Conservation (phyloP, 2,329 filamentous ascomycete species). For the Xylariaceae sp. region DNA sequence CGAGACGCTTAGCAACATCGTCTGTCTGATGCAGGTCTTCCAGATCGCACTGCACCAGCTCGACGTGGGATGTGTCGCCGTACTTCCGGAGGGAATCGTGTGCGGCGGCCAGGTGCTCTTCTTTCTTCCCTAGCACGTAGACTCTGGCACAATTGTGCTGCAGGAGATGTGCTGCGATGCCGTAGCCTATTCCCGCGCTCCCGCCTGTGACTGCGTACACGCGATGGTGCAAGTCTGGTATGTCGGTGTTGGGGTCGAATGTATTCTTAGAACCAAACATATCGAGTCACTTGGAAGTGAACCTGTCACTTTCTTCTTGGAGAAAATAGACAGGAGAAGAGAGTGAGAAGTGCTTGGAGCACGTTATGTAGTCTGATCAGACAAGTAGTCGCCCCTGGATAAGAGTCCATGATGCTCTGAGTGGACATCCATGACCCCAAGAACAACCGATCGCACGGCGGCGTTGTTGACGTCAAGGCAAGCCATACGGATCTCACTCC, state of each 20-base stretch:
- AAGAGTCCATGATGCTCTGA: neutral
- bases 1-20: constrained; percentile 41
- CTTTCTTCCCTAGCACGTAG: constrained; percentile 47
- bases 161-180: constrained; percentile 49
- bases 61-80: constrained; percentile 42
- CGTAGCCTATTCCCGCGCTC: constrained; percentile 47
- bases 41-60: constrained; percentile 44
- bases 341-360: neutral
- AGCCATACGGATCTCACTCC: neutral
- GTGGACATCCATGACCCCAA: neutral
- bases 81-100: constrained; percentile 40
- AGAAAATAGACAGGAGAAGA: neutral
- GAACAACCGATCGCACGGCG: neutral
- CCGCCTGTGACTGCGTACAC: constrained; percentile 47
- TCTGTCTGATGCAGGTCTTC: constrained; percentile 44
- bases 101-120: constrained; percentile 44
- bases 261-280: constrained; percentile 22
- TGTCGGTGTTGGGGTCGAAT: constrained; percentile 25
- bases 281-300: too few relatives aligned
- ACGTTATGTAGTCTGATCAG: neutral
- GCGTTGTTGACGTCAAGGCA: constrained; percentile 5
- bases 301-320: neutral
- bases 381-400: neutral
- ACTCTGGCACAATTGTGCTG: constrained; percentile 45
- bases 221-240: constrained; percentile 26